Percentiles rank a stretch among this genome's conserved stretches.
Evolutionary conservation across 805 yeast species (phyloP).

Genomic region (Brettanomyces anomalus): DNA sequence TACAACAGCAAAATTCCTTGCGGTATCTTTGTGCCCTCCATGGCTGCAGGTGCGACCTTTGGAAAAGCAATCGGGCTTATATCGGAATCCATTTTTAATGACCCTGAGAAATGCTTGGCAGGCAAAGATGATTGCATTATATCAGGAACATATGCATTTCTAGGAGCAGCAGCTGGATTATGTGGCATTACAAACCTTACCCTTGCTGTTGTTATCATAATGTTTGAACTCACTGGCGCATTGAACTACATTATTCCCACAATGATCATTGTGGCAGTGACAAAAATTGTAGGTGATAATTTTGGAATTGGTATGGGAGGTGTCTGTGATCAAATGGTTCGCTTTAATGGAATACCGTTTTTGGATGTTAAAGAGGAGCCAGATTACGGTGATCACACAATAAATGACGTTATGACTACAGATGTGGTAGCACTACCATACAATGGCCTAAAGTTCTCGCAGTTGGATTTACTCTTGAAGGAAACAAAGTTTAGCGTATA

Average conservation of each 20-base stretch:
- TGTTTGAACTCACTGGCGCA: slow-evolving; percentile 97
- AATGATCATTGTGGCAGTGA: slow-evolving; percentile 89
- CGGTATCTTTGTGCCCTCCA: slow-evolving; percentile 95
- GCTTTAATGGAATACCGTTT: slow-evolving; percentile 79
- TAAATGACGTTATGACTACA: slow-evolving; percentile 56
- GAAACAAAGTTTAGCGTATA: slow-evolving; percentile 36
- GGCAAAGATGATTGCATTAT: slow-evolving; percentile 52
- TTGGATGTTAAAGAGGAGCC: slow-evolving; percentile 66
- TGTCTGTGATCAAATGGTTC: slow-evolving; percentile 92
- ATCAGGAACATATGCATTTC: slow-evolving; percentile 90
- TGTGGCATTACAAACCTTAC: slow-evolving; percentile 93
- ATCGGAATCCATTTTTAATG: slow-evolving; percentile 40
- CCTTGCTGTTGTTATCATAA: slow-evolving; percentile 85
- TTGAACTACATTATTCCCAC: slow-evolving; percentile 85
- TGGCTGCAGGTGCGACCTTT: slow-evolving; percentile 94
- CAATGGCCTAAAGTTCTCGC: slow-evolving; percentile 25
- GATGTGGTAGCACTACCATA: slow-evolving; percentile 30
- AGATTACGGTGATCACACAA: slow-evolving; percentile 37
- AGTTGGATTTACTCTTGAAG: slow-evolving; percentile 25
- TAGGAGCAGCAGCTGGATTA: slow-evolving; percentile 93
- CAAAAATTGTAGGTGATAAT: slow-evolving; percentile 67
- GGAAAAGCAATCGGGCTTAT: slow-evolving; percentile 81
- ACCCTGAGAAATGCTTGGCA: slow-evolving; percentile 13
- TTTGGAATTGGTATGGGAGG: slow-evolving; percentile 71
- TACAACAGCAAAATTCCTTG: slow-evolving; percentile 95